Conservation (phyloP, 2,329 filamentous ascomycete genomes). For the Ceratocystis smalleyi region DNA sequence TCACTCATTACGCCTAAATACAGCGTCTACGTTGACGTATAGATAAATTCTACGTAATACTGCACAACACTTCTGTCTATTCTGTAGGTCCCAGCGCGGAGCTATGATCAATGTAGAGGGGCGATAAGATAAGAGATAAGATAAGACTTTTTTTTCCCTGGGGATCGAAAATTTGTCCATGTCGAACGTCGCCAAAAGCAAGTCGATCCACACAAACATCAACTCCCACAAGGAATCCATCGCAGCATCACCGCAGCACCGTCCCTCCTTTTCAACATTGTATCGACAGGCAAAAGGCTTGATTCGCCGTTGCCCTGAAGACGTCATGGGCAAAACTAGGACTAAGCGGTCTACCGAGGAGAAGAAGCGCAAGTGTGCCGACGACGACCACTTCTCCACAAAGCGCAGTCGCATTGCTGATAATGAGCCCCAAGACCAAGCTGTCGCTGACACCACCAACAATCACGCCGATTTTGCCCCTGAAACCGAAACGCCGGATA, state of each 20-base stretch:
- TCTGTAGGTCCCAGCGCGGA: neutral
- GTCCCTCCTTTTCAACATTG: neutral
- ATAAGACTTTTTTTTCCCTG: constrained; percentile 10
- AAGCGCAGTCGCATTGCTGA: constrained; percentile 20
- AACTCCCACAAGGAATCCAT: neutral
- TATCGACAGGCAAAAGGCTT: neutral
- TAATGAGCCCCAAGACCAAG: constrained; percentile 17
- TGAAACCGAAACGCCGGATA: neutral
- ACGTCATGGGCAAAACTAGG: constrained; percentile 30
- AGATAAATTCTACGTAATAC: too few relatives aligned
- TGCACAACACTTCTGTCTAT: neutral
- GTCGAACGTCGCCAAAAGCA: neutral
- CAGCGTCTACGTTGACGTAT: too few relatives aligned
- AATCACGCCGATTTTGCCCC: constrained; percentile 6
- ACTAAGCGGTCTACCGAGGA: constrained; percentile 29
- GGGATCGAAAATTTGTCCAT: constrained; percentile 8
- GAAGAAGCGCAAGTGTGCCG: constrained; percentile 28
- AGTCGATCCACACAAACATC: neutral
- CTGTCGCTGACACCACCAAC: neutral
- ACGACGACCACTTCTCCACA: constrained; percentile 18
- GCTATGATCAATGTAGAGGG: neutral
- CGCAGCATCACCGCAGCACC: neutral
- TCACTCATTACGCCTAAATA: too few relatives aligned
- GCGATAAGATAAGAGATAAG: constrained; percentile 20
- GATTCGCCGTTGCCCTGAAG: neutral